These are phyloP conservation scores for Rhynchosporium secalis DNA, from an alignment of 2,329 filamentous ascomycete genomes.

Conservation along the genomic window DNA sequence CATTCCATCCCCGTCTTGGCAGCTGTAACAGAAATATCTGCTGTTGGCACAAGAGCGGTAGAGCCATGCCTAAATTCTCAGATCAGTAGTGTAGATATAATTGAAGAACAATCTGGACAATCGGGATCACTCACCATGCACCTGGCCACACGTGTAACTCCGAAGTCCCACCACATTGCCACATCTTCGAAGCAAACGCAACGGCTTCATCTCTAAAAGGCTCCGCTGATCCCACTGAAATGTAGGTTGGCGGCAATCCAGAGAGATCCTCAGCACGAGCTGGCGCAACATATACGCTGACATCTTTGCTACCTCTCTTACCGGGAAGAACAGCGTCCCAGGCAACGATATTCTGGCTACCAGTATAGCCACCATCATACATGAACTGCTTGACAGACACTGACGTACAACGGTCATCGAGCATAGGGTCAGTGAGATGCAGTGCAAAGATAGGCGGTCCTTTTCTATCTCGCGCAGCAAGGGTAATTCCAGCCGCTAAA, in stretches of 20 bases:
- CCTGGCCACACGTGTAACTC: constrained; percentile 41
- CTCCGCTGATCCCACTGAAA: constrained; percentile 42
- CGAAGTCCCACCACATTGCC: constrained; percentile 38
- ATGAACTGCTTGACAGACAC: constrained; percentile 37
- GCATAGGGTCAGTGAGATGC: constrained; percentile 45
- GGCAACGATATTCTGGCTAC: constrained; percentile 36
- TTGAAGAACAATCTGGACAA: not conserved
- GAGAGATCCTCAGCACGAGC: constrained; percentile 37
- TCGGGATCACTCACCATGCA: not conserved
- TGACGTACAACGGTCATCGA: constrained; percentile 42
- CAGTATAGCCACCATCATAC: constrained; percentile 39
- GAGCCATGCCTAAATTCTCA: not conserved
- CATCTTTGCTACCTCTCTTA: constrained; percentile 34
- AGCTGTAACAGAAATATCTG: not conserved
- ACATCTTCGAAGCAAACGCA: constrained; percentile 40
- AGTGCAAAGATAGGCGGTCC: constrained; percentile 42
- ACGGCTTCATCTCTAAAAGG: constrained; percentile 42
- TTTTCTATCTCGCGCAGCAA: constrained; percentile 48
- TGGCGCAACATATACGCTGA: constrained; percentile 40
- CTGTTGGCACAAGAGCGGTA: not conserved
- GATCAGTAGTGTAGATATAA: not conserved
- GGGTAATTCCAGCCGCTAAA: constrained; percentile 53
- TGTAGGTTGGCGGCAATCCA: constrained; percentile 39
- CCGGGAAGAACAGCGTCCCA: constrained; percentile 40
- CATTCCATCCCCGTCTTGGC: not conserved